phyloP scores from a whole-genome alignment of 768 basidiomycete species.

The Trametopsis cervina region DNA sequence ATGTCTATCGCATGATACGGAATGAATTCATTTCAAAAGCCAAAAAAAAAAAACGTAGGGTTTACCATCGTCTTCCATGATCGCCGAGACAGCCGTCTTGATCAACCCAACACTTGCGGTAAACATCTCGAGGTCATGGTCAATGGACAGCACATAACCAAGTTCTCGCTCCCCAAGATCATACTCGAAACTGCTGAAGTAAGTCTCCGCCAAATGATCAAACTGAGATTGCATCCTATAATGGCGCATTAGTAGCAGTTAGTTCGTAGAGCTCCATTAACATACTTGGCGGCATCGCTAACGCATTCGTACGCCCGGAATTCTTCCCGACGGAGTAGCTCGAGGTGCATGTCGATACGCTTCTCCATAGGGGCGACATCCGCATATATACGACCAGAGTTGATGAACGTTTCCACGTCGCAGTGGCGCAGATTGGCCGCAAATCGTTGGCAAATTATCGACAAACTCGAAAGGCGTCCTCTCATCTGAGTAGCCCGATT shows the following conservation, averaged over 20 bases:
- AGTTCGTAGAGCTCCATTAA: conserved; percentile 4
- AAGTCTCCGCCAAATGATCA: conserved; percentile 84
- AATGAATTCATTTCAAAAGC: conserved; percentile 1
- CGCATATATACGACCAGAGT: conserved; percentile 71
- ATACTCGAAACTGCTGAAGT: conserved; percentile 76
- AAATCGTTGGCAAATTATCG: conserved; percentile 85
- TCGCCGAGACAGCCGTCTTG: conserved; percentile 73
- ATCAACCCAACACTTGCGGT: conserved; percentile 86
- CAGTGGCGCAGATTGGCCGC: conserved; percentile 75
- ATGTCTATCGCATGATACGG: conserved; percentile 46
- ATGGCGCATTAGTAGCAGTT: background rate
- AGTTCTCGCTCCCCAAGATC: conserved; percentile 90
- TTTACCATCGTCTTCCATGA: conserved; percentile 73
- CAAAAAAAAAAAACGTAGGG: conserved; percentile 3
- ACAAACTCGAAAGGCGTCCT: conserved; percentile 72
- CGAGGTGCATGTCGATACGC: conserved; percentile 87
- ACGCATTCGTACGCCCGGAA: conserved; percentile 94
- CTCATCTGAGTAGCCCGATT: no score
- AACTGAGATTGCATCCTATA: conserved; percentile 86
- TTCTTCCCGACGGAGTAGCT: conserved; percentile 77
- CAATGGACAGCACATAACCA: conserved; percentile 73
- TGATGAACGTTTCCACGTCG: conserved; percentile 81
- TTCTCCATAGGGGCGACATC: conserved; percentile 89
- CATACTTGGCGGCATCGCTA: conserved; percentile 81
- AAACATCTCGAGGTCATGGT: conserved; percentile 91